Percentiles rank a stretch among this genome's conserved stretches.
phyloP scores from a whole-genome alignment of 805 yeast species.

The Sugiyamaella chiloensis region DNA sequence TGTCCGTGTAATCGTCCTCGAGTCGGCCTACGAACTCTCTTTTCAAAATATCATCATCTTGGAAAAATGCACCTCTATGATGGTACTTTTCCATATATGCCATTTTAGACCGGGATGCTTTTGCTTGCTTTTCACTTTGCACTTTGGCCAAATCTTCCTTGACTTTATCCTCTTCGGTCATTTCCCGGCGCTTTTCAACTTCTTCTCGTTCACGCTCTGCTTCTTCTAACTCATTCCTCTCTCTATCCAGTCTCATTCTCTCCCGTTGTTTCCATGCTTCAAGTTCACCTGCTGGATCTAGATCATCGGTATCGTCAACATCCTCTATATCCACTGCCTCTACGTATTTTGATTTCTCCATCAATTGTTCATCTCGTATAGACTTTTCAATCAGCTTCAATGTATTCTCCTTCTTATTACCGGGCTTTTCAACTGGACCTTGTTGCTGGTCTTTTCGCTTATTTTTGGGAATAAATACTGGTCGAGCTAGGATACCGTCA shows the following conservation, averaged over 20 bases:
- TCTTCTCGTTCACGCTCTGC: conserved; percentile 38
- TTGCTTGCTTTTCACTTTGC: conserved; percentile 18
- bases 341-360: conserved; percentile 22
- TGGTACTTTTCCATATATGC: conserved; percentile 30
- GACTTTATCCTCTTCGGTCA: conserved; percentile 28
- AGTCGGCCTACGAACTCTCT: conserved; percentile 32
- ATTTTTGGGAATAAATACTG: conserved; percentile 31
- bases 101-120: conserved; percentile 8
- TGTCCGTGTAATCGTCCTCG: conserved; percentile 34
- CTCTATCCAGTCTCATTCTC: conserved; percentile 38
- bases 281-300: conserved; percentile 49
- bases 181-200: conserved; percentile 29
- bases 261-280: conserved; percentile 45
- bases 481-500: conserved; percentile 20
- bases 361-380: conserved; percentile 27
- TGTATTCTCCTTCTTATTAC: conserved; percentile 22
- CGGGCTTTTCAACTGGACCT: conserved; percentile 14
- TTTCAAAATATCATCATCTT: conserved; percentile 33
- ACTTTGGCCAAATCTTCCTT: conserved; percentile 19
- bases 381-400: conserved; percentile 30
- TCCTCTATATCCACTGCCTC: conserved; percentile 25
- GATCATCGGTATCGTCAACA: conserved; percentile 59
- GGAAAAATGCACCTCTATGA: conserved; percentile 37
- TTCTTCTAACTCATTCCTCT: conserved; percentile 32
- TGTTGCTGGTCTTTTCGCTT: conserved; percentile 17